Evolutionary conservation across 805 yeast species (phyloP), one percentile per base, ranked within the genome.

Genomic region (Candida caryicola): DNA sequence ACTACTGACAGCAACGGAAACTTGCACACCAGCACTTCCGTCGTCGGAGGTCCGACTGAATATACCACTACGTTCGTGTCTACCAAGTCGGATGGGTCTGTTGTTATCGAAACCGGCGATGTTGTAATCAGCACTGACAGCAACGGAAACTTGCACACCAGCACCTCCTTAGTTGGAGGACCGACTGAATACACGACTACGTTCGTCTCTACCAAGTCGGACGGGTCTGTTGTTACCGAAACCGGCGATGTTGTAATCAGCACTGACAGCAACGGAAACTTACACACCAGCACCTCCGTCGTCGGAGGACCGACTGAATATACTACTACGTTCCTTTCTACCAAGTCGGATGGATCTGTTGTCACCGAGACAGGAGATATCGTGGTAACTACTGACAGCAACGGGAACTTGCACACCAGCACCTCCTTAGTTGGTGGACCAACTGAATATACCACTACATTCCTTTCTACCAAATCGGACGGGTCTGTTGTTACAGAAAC

Each of bases 171-270:
- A 31, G 17, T 29, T 10, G 16, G 19, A 12, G 31, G 31, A 16
- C 12, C 31, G n/a, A 33, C 37, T 16, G 41, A 39, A 13, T 51
- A 46, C 42, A 46, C 55, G 31, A 49, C 55, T 9, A 48, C 51
- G 7, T 40, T 46, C 29, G 34, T 39, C 31, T 40, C 44, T 17
- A 45, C 53, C 13, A 36, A 41, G 30, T 18, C 46, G 12, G 45
- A 43, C 36, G 55, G 55, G 7, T 18, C 37, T 17, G 23, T 36
- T 16, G 29, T 38, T 6, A 54, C 56, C 6, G 49, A 48, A 14
- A 41, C 54, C 5, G 55, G 53, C 27, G 50, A 35, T 10, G 52
- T 46, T 34, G 33, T 45, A 28, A 48, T 48, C 9, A 41, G 50
- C 13, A 47, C 55, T 23, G 35, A 51, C 34, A 33, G 50, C 3